phyloP scores from a whole-genome alignment of 228 moss, liverwort and hornwort genomes.

The Sphagnum fallax region DNA sequence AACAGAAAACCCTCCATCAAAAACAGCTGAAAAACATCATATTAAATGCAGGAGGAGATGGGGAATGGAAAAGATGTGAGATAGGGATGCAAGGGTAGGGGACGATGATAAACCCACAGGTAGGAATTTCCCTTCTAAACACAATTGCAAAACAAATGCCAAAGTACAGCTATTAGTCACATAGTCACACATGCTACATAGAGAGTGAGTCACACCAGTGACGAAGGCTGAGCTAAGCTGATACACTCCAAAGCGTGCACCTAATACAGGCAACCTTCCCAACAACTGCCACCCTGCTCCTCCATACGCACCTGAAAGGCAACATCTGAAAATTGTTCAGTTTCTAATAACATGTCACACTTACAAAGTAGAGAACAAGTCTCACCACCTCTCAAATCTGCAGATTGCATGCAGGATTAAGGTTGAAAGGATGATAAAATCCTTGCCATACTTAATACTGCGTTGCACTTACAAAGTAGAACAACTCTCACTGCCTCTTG shows the following conservation, averaged over 20 bases:
- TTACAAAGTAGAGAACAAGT: neutral
- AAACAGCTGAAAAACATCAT: no score
- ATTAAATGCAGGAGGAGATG: no score
- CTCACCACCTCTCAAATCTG: neutral
- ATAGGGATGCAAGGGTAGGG: no score
- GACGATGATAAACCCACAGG: no score
- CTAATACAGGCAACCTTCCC: constrained; percentile 62
- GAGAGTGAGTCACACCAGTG: constrained; percentile 28
- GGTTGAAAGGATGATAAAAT: neutral
- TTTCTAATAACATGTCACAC: neutral
- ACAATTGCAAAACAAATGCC: no score
- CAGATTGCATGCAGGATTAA: neutral
- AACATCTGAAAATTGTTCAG: neutral
- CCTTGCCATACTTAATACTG: no score
- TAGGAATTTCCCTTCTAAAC: no score
- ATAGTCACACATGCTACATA: no score
- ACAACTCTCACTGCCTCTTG: no score
- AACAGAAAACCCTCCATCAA: neutral
- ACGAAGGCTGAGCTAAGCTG: constrained; percentile 73
- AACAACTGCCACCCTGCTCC: constrained; percentile 71
- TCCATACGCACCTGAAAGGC: constrained; percentile 69
- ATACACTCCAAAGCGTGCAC: constrained; percentile 74
- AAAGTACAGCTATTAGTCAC: no score
- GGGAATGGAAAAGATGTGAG: no score
- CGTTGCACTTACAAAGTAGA: no score